A percentile compares a stretch with the other conserved stretches of the same genome.
phyloP scores from a whole-genome alignment of 257 asterid species.

The Solanum neorickii region DNA sequence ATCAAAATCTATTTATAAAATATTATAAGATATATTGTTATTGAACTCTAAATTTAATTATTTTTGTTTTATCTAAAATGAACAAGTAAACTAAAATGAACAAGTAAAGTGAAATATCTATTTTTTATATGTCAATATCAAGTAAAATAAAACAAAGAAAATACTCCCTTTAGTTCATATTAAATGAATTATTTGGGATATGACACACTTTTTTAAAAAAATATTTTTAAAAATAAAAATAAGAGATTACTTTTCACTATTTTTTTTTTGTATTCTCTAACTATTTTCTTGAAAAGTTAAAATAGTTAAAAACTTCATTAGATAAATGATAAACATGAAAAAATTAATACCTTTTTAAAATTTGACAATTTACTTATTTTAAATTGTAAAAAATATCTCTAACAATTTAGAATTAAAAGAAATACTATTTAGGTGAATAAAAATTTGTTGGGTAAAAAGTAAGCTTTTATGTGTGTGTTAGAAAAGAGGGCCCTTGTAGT shows the following conservation, averaged over 20 bases:
- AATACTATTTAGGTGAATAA: not conserved
- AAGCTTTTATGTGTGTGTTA: not conserved
- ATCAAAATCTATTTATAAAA: too few species aligned
- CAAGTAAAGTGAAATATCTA: not conserved
- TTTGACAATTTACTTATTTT: too few species aligned
- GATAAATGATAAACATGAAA: not conserved
- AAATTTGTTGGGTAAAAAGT: not conserved
- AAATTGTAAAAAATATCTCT: rapidly evolving
- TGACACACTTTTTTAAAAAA: not conserved
- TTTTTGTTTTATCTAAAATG: too few species aligned
- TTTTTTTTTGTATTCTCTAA: not conserved
- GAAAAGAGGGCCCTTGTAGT: not conserved
- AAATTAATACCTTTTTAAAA: too few species aligned
- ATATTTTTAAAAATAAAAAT: too few species aligned
- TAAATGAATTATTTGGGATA: too few species aligned
- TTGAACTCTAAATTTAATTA: not conserved
- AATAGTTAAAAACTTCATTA: too few species aligned
- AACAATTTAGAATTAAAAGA: too few species aligned
- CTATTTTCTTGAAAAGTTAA: not conserved
- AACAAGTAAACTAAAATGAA: too few species aligned
- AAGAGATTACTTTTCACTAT: not conserved
- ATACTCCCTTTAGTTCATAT: not conserved
- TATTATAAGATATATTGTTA: too few species aligned
- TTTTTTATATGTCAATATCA: too few species aligned
- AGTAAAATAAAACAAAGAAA: not conserved